A percentile compares a stretch with the other conserved stretches of the same genome.
Conservation (phyloP, 2,329 filamentous ascomycete genomes). For the Sporothrix pseudoabietina region DNA sequence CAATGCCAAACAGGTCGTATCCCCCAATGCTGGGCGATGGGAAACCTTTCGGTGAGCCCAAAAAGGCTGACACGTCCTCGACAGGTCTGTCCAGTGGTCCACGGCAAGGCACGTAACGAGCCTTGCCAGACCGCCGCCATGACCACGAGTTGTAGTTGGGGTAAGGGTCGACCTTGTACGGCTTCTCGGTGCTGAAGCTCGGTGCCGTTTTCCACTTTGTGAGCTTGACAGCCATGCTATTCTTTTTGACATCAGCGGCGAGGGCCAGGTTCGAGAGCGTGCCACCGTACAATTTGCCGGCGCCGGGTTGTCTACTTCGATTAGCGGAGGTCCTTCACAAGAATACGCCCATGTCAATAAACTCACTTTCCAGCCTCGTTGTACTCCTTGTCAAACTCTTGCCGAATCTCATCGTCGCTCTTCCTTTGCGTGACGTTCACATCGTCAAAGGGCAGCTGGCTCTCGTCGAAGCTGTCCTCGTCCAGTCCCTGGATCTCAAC, state of each 20-base stretch:
- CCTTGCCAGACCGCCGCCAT: conserved; percentile 59
- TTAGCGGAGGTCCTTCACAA: not conserved
- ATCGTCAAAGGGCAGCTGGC: conserved; percentile 27
- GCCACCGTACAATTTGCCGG: conserved; percentile 59
- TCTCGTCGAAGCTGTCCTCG: conserved; percentile 17
- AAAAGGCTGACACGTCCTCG: conserved; percentile 66
- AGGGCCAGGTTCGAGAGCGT: conserved; percentile 53
- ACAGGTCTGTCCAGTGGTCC: conserved; percentile 63
- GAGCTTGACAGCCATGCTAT: conserved; percentile 39
- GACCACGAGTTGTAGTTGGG: conserved; percentile 66
- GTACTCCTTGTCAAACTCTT: conserved; percentile 47
- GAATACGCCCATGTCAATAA: not conserved
- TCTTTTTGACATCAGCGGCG: conserved; percentile 42
- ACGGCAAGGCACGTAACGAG: conserved; percentile 63
- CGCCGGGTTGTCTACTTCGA: conserved; percentile 40
- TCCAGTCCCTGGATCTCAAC: not conserved
- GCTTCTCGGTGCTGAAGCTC: conserved; percentile 50
- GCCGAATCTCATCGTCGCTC: conserved; percentile 33
- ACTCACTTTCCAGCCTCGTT: conserved; percentile 44
- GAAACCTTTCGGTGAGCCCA: conserved; percentile 60
- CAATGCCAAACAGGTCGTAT: conserved; percentile 61
- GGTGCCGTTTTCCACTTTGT: conserved; percentile 35
- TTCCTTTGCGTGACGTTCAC: conserved; percentile 4
- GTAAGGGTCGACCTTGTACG: conserved; percentile 69
- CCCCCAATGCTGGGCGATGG: conserved; percentile 65